These are phyloP conservation scores for Rhodotorula toruloides DNA, from an alignment of 768 basidiomycete genomes.

Conservation along the genomic window DNA sequence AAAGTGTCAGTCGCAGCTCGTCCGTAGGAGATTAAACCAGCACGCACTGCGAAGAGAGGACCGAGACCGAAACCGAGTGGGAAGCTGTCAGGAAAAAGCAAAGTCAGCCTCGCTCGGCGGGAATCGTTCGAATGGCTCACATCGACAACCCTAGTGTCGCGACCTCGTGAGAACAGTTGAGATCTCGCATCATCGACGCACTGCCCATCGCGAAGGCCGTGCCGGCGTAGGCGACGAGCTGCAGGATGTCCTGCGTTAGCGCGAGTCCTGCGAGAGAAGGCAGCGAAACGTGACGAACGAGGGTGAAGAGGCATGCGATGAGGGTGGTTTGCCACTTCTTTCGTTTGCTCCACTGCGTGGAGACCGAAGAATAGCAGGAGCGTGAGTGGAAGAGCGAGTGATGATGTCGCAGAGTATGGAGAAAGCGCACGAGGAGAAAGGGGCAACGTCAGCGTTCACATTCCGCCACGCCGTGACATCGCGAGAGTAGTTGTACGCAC, in stretches of 20 bases:
- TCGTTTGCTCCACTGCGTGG: conserved; percentile 19
- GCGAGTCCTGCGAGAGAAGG: no score
- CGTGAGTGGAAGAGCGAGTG: background rate
- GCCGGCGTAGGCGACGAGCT: conserved; percentile 28
- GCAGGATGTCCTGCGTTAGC: background rate
- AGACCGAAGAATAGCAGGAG: background rate
- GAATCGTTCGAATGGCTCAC: conserved; percentile 12
- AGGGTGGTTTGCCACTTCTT: conserved; percentile 31
- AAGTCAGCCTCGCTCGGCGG: no score
- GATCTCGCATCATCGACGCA: conserved; percentile 41
- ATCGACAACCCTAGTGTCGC: conserved; percentile 43
- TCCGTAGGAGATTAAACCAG: background rate
- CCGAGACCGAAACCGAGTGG: conserved; percentile 44
- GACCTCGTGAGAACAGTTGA: conserved; percentile 38
- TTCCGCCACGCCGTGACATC: no score
- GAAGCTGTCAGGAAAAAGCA: conserved; percentile 2
- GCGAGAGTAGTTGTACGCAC: background rate
- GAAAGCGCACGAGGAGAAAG: background rate
- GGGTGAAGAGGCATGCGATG: conserved; percentile 25
- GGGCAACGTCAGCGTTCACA: background rate
- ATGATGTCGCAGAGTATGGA: background rate
- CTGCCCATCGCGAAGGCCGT: conserved; percentile 36
- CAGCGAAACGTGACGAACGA: background rate
- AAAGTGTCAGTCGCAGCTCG: conserved; percentile 1
- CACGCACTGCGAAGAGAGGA: conserved; percentile 41